A percentile compares a stretch with the other conserved stretches of the same genome.
Conservation (phyloP, 1,284 basidiomycete genomes). For the Neonothopanus nambi region DNA sequence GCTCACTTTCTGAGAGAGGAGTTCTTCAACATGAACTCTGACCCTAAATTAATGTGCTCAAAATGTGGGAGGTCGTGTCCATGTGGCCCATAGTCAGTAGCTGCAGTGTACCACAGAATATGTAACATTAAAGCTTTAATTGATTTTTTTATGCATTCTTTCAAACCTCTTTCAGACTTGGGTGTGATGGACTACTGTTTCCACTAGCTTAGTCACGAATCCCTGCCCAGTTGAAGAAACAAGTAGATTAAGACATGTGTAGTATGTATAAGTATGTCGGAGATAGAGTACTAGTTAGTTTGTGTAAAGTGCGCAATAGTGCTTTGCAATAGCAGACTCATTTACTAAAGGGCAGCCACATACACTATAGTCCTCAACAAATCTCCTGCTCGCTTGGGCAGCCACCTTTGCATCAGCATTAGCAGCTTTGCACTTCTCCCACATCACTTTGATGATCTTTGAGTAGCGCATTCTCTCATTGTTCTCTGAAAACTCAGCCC, state of each 20-base stretch:
- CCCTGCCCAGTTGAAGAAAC: too few relatives aligned
- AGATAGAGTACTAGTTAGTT: too few relatives aligned
- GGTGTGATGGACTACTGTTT: too few relatives aligned
- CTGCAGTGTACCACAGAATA: too few relatives aligned
- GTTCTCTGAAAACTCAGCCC: not conserved
- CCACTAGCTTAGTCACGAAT: too few relatives aligned
- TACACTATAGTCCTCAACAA: conserved; percentile 16
- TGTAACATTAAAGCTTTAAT: too few relatives aligned
- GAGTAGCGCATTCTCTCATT: not conserved
- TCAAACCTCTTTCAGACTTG: too few relatives aligned
- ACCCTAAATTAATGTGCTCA: conserved; percentile 21
- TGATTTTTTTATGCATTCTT: too few relatives aligned
- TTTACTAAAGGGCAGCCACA: conserved; percentile 14
- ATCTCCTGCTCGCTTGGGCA: conserved; percentile 11
- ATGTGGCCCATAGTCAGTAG: too few relatives aligned
- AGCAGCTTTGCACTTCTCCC: not conserved
- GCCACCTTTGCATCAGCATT: not conserved
- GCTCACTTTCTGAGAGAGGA: conserved; percentile 28
- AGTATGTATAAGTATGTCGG: too few relatives aligned
- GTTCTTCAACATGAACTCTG: conserved; percentile 30
- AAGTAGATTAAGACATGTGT: too few relatives aligned
- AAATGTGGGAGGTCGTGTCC: too few relatives aligned
- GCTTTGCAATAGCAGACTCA: conserved; percentile 15
- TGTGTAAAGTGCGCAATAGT: conserved; percentile 1
- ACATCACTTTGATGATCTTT: not conserved